A percentile compares a stretch with the other conserved stretches of the same genome.
These are phyloP conservation scores for Agapanthus africanus DNA, from an alignment of 106 monocot genomes.

Conservation along the genomic window DNA sequence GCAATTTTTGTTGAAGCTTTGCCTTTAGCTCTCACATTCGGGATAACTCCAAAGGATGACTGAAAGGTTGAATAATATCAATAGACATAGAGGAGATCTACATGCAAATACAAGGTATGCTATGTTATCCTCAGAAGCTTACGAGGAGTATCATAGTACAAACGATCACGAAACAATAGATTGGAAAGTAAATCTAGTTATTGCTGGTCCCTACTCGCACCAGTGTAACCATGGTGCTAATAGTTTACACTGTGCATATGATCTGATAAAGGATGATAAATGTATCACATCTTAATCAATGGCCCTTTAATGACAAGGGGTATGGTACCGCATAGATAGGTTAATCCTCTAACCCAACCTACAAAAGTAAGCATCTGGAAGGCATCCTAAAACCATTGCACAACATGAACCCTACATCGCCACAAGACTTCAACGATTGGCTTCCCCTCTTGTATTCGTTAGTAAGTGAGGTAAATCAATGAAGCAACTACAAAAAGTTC, in stretches of 20 bases:
- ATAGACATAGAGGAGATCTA: background rate
- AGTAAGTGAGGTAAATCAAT: background rate
- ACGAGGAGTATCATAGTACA: too few relatives aligned
- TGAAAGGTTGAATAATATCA: slow-evolving; percentile 19
- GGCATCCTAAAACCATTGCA: background rate
- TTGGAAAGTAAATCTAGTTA: background rate
- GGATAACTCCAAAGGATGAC: slow-evolving; percentile 83
- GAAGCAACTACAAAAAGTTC: too few relatives aligned
- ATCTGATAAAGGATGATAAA: too few relatives aligned
- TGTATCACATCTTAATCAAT: too few relatives aligned
- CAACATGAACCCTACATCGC: background rate
- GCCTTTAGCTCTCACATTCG: slow-evolving; percentile 85
- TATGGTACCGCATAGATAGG: too few relatives aligned
- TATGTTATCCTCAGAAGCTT: background rate
- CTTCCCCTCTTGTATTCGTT: background rate
- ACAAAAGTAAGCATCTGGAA: too few relatives aligned
- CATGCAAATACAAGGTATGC: slow-evolving; percentile 4
- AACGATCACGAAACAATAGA: background rate
- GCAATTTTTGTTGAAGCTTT: slow-evolving; percentile 70
- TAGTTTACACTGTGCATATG: too few relatives aligned
- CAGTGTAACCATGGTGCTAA: too few relatives aligned
- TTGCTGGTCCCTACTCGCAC: too few relatives aligned
- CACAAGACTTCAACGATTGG: background rate
- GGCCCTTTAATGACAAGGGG: too few relatives aligned
- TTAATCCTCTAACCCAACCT: too few relatives aligned